Evolutionary conservation across 768 basidiomycete species (phyloP), one percentile per base, ranked within the genome.

Genomic region (Cantharellus anzutake): DNA sequence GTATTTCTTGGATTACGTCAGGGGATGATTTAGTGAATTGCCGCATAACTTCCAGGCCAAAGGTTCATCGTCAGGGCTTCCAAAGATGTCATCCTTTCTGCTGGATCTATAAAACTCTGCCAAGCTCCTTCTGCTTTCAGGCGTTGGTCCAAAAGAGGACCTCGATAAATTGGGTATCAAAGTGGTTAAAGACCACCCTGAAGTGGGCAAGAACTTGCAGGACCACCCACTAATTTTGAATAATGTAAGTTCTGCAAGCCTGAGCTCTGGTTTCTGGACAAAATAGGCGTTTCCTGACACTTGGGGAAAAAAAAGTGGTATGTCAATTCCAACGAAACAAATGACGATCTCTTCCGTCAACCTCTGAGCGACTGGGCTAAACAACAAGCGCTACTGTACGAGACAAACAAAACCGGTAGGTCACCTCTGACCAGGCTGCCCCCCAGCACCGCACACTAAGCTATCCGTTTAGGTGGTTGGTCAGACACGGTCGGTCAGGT

Each of bases 121-220:
- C 29, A 66, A 70, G 41, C 53, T 71, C 2, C 61, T 71, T 29
- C 51, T 67, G 55, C 64, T 68, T 41, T 68, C 68, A 4, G 70
- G 70, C 14, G 65, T 71, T 51, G 70, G 70, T 1, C 60, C 65
- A n/a, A 20, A 57, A 3, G 34, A 51, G 3, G 40, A 62, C 5
- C 66, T 71, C 57, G 16, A 52, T 5, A 20, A 58, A 5, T 57
- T 67, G 40, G 65, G 63, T 3, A 65, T 71, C 44, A 16, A 41
- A 5, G 35, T 63, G n/a, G 37, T 68, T 20, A 65, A 71, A 3
- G 42, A 71, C 60, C 64, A 71, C 20, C 70, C 73, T 1, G 70
- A 70, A 2, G 72, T 74, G n/a, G 73, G 73, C n/a, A 64, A 42
- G 5, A 72, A 73, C 59, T 64, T 73, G 14, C 71, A 72, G 64